These are phyloP conservation scores for Verticillium zaregamsianum DNA, from an alignment of 2,329 filamentous ascomycete genomes.

Conservation along the genomic window DNA sequence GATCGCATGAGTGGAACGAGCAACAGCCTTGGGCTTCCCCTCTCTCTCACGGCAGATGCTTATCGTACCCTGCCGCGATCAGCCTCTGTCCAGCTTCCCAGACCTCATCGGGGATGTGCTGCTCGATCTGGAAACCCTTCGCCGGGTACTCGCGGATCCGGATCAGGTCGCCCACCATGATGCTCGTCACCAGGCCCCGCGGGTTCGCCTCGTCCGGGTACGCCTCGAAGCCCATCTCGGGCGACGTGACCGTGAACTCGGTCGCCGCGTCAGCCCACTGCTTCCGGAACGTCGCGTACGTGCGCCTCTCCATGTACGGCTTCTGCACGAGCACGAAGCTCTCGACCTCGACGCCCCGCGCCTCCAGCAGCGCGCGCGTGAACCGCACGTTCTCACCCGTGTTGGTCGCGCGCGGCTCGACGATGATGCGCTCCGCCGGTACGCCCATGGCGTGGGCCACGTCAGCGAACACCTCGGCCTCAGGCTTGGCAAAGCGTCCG, in stretches of 20 bases:
- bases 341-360: slow-evolving; percentile 17
- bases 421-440: slow-evolving; percentile 29
- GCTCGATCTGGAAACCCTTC: slow-evolving; percentile 37
- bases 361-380: slow-evolving; percentile 29
- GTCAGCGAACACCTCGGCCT: slow-evolving; percentile 37
- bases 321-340: slow-evolving; percentile 42
- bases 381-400: slow-evolving; percentile 45
- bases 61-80: slow-evolving; percentile 31
- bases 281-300: slow-evolving; percentile 40
- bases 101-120: slow-evolving; percentile 34
- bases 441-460: slow-evolving; percentile 35
- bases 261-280: slow-evolving; percentile 36
- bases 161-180: slow-evolving; percentile 41
- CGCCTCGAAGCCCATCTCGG: slow-evolving; percentile 30
- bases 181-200: slow-evolving; percentile 34
- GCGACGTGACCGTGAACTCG: slow-evolving; percentile 35
- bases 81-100: slow-evolving; percentile 37
- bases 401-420: slow-evolving; percentile 36
- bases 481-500: slow-evolving; percentile 31
- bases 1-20: neutral
- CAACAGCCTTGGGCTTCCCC: slow-evolving; percentile 6
- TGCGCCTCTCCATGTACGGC: slow-evolving; percentile 43
- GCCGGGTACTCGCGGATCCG: slow-evolving; percentile 38
- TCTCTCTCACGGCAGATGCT: slow-evolving; percentile 27
- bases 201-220: slow-evolving; percentile 39